These are phyloP conservation scores for Orychophragmus violaceus DNA, from an alignment of 345 rosid species.

Conservation along the genomic window DNA sequence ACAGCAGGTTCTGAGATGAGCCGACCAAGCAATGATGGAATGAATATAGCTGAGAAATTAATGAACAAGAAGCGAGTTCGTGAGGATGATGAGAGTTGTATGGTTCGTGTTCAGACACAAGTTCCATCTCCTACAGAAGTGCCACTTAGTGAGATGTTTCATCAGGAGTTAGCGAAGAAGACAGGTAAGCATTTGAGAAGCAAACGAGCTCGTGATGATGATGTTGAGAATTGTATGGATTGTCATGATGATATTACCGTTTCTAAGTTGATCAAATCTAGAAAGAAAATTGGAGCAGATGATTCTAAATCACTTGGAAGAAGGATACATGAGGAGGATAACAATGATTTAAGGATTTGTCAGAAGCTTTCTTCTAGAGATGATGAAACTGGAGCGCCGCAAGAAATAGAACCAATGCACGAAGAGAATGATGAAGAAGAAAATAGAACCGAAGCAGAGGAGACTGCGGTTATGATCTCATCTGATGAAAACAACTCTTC, in stretches of 20 bases:
- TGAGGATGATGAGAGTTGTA: neutral
- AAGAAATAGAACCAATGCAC: neutral
- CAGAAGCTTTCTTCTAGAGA: no score
- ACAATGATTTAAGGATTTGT: neutral
- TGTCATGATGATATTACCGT: neutral
- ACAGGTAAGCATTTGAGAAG: neutral
- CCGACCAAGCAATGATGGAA: no score
- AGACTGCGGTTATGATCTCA: neutral
- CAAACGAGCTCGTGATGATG: conserved; percentile 9
- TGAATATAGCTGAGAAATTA: neutral
- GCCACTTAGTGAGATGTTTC: neutral
- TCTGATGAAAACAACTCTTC: neutral
- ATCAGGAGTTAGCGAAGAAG: no score
- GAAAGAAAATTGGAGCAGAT: neutral
- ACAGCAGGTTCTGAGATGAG: neutral
- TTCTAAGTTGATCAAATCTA: neutral
- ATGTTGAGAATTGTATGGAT: neutral
- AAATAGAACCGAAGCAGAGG: neutral
- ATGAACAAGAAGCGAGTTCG: neutral
- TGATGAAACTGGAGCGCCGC: neutral
- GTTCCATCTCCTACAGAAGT: neutral
- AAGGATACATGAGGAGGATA: neutral
- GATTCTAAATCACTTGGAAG: neutral
- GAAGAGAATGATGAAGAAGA: neutral
- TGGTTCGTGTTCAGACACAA: neutral